Evolutionary conservation across 805 yeast species (phyloP).

Genomic region (Limtongia smithiae): DNA sequence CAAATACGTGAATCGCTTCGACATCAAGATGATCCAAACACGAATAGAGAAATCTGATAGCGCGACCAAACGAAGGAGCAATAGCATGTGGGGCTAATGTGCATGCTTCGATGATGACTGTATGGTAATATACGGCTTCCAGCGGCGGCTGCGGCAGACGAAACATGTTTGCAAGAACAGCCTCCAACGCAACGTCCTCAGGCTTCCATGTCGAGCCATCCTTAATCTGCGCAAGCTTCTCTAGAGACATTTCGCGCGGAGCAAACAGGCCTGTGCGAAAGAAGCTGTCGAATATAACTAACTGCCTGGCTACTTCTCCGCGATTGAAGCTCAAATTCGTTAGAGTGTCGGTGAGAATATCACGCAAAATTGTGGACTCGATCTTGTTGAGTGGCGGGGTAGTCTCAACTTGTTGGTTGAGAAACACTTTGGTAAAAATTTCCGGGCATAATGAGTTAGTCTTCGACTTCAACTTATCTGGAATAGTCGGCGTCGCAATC

Average conservation of each 20-base stretch:
- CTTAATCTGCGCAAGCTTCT: slow-evolving; percentile 50
- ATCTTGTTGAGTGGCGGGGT: slow-evolving; percentile 53
- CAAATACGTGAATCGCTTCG: slow-evolving; percentile 66
- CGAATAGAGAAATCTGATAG: slow-evolving; percentile 75
- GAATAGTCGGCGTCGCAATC: slow-evolving; percentile 33
- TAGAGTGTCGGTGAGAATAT: slow-evolving; percentile 68
- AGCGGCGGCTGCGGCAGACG: slow-evolving; percentile 65
- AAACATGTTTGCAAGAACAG: slow-evolving; percentile 72
- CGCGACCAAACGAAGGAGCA: slow-evolving; percentile 93
- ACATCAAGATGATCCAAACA: slow-evolving; percentile 66
- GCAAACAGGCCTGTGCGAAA: slow-evolving; percentile 66
- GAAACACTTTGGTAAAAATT: slow-evolving; percentile 49
- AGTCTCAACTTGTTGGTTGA: slow-evolving; percentile 58
- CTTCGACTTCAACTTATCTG: slow-evolving; percentile 16
- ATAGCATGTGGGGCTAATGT: slow-evolving; percentile 73
- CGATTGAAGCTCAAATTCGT: slow-evolving; percentile 85
- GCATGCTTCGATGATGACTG: slow-evolving; percentile 83
- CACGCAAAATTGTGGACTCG: slow-evolving; percentile 64
- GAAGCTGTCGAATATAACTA: slow-evolving; percentile 67
- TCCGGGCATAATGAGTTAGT: slow-evolving; percentile 46
- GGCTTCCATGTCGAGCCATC: slow-evolving; percentile 74
- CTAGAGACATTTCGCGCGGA: slow-evolving; percentile 72
- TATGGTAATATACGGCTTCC: slow-evolving; percentile 73
- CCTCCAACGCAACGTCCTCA: slow-evolving; percentile 85
- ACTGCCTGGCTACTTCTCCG: slow-evolving; percentile 77